phyloP scores from a whole-genome alignment of 2,329 filamentous ascomycete species.

The Aspergillus sp. region DNA sequence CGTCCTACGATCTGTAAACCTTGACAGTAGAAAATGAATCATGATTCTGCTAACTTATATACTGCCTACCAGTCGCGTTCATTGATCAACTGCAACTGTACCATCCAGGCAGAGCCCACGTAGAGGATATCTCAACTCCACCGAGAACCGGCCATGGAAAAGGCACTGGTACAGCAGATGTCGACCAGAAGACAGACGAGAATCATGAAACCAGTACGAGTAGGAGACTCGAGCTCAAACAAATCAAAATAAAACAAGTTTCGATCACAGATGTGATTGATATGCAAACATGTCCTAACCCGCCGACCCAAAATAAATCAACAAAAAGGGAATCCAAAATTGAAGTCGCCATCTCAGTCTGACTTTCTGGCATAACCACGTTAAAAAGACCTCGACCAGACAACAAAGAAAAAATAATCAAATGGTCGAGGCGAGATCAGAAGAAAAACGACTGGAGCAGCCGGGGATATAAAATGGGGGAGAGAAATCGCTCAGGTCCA shows the following conservation, averaged over 20 bases:
- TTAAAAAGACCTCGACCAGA: slow-evolving; percentile 25
- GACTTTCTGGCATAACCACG: slow-evolving; percentile 38
- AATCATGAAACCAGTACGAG: slow-evolving; percentile 6
- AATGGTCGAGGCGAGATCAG: slow-evolving; percentile 14
- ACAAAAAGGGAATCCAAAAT: slow-evolving; percentile 30
- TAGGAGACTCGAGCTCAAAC: slow-evolving; percentile 4
- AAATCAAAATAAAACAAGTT: slow-evolving; percentile 8
- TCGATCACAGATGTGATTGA: slow-evolving; percentile 16
- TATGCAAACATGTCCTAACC: slow-evolving; percentile 19
- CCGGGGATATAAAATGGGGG: slow-evolving; percentile 19
- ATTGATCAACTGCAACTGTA: too few relatives aligned
- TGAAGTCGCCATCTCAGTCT: slow-evolving; percentile 32
- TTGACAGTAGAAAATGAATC: too few relatives aligned
- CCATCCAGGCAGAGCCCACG: background rate
- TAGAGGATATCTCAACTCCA: slow-evolving; percentile 26
- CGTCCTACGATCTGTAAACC: background rate
- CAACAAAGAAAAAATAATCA: slow-evolving; percentile 14
- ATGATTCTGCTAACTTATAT: background rate
- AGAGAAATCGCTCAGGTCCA: slow-evolving; percentile 2
- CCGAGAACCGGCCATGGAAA: background rate
- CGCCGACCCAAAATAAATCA: slow-evolving; percentile 36
- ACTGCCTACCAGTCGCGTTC: background rate
- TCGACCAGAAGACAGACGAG: slow-evolving; percentile 9
- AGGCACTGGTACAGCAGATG: background rate
- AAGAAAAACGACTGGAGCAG: slow-evolving; percentile 21